Evolutionary conservation across 805 yeast species (phyloP), one percentile per base, ranked within the genome.

Genomic region (Candida gorgasii): DNA sequence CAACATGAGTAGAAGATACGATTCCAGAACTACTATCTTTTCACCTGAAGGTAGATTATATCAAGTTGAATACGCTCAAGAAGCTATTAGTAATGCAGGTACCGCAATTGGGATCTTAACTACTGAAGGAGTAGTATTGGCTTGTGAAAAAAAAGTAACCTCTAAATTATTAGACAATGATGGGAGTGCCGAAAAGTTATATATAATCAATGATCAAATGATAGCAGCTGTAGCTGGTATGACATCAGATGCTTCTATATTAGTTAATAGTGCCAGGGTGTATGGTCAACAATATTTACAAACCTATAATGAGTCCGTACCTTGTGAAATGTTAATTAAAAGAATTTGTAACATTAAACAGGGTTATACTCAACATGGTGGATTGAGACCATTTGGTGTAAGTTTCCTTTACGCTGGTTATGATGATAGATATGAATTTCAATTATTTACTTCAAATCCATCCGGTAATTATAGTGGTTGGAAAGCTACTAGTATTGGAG

Each of bases 331-430:
- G 42, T 78, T 93, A 50, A 97, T 93, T 50, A 87, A 88, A 60
- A 76, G 85, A 50, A 75, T 93, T 49, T 89, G 97, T 69, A 95
- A 93, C 66, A 79, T 88, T 49, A 93, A 93, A 66, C 99, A 93
- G 64, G 97, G 98, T 8, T 93, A 93, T 65, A 93, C 99, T 6
- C 99, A 93, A 66, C 96, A 87, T 61, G 99, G 99, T 61, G 99
- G 99, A 27, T 77, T 93, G 58, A 84, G 99, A 66, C 99, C 99
- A 15, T 93, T 89, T 63, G 99, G 99, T 58, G 99, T 93, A 30
- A 86, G 96, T 40, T 90, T 93, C 66, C 79, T 93, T 47, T 93
- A 87, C 59, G 99, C 98, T 5, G 99, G 99, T 6, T 85, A 83
- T 59, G 99, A 93, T 62, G 92, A 89, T 41, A 72, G 88, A 57